These are phyloP conservation scores for Nephelium lappaceum DNA, from an alignment of 345 rosid genomes.

Conservation along the genomic window DNA sequence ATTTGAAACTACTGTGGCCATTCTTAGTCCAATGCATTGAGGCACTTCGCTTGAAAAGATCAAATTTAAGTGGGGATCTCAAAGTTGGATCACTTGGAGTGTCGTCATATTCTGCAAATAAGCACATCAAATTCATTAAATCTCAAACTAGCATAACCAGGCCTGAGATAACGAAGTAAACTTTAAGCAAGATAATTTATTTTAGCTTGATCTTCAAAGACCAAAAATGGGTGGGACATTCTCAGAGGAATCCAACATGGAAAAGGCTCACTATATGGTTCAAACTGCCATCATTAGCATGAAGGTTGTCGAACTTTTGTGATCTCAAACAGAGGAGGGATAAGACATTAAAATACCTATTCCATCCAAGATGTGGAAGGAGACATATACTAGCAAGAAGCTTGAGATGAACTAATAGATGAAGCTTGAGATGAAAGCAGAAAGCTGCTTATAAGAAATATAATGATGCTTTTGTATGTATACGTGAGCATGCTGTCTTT, in stretches of 20 bases:
- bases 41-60: slow-evolving; percentile 67
- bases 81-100: slow-evolving; percentile 41
- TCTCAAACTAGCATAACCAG: background rate
- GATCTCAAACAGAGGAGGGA: background rate
- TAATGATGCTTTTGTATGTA: background rate
- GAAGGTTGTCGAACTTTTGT: background rate
- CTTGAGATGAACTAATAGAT: background rate
- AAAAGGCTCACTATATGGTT: background rate
- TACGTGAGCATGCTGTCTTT: background rate
- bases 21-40: slow-evolving; percentile 67
- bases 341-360: background rate
- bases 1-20: slow-evolving; percentile 61
- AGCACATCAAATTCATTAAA: background rate
- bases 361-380: background rate
- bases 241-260: background rate
- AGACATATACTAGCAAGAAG: background rate
- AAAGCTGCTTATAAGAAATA: background rate
- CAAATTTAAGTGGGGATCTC: slow-evolving; percentile 53
- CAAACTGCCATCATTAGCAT: background rate
- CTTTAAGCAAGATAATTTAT: background rate
- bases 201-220: too few relatives aligned
- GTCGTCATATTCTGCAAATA: slow-evolving; percentile 72
- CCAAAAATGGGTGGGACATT: background rate
- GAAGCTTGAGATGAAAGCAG: background rate
- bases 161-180: background rate